Base-by-base conservation (phyloP, 192 early-diverging fungal species). In the Backusella psychrophila region DNA sequence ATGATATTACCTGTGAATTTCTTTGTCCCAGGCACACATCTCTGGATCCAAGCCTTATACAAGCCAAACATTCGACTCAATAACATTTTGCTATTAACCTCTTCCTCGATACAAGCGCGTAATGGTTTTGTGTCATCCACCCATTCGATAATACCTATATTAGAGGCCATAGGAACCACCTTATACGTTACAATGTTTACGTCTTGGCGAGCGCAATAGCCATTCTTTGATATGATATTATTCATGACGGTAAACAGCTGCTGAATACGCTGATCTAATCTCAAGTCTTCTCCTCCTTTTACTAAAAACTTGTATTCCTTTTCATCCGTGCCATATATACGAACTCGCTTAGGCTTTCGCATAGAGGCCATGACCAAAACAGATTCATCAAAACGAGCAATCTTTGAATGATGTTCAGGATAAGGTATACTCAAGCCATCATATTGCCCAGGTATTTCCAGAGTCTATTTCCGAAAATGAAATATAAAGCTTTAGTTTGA, bases 201-300 rank as follows among this genome's bases (percentile, higher is more conserved):
- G 1, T 87, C 77, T 49, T 90, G 88, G 29, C 83, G 84, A 9
- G 80, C 71, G 65, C 91, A 92, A 41, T 84, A 87, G 0, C 77
- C 67, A 59, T 91, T 85, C 35, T 86, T 83, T 11, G 53, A 29
- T 72, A 95, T 85, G 14, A 93, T 79, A 15, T 82, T 84, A 71
- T 95, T 95, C 94, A 95, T 95, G n/a, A 94, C 78, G 44, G 83
- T 77, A 65, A 95, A 95, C 49, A 94, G 78, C 66, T 94, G 94
- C 66, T 94, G 84, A 34, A 95, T 87, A 72, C 94, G 83, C 70
- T 95, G 94, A 78, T 95, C 94, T 1, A 94, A 77, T 26, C 94
- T 81, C 34, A 95, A 79, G 79, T 95, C 94, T 74, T 95, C 94
- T n/a, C 94, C 94, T 33, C 93, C 94, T 90, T 95, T 95, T 12